Evolutionary conservation across 805 yeast species (phyloP).

Genomic region (Dipodascus geniculatus): DNA sequence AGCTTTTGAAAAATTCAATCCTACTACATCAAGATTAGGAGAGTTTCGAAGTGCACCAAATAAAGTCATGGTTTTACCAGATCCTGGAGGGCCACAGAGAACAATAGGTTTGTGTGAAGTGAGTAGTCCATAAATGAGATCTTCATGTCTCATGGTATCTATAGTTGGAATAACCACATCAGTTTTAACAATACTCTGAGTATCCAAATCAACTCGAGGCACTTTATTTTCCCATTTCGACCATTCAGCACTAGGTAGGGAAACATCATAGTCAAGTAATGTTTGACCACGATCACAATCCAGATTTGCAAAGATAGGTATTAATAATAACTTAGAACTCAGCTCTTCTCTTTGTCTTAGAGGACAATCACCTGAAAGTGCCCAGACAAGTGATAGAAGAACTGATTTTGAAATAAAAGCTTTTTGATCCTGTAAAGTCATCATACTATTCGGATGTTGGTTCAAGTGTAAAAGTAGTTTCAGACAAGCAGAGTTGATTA

Average conservation of each 20-base stretch:
- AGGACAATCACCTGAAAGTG: slow-evolving; percentile 49
- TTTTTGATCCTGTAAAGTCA: slow-evolving; percentile 19
- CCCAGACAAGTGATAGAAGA: slow-evolving; percentile 40
- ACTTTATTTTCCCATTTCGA: slow-evolving; percentile 30
- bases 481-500: slow-evolving; percentile 30
- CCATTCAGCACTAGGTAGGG: slow-evolving; percentile 39
- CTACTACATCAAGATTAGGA: slow-evolving; percentile 45
- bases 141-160: slow-evolving; percentile 64
- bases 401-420: slow-evolving; percentile 14
- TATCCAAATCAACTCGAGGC: slow-evolving; percentile 36
- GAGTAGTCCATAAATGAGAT: slow-evolving; percentile 43
- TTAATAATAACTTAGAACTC: slow-evolving; percentile 20
- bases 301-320: slow-evolving; percentile 14
- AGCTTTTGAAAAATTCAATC: slow-evolving; percentile 75
- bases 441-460: slow-evolving; percentile 17
- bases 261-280: slow-evolving; percentile 33
- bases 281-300: slow-evolving; percentile 9
- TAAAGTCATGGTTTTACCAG: slow-evolving; percentile 91
- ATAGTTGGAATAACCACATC: slow-evolving; percentile 64
- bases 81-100: slow-evolving; percentile 94
- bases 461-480: slow-evolving; percentile 16
- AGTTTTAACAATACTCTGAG: slow-evolving; percentile 48
- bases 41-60: slow-evolving; percentile 53
- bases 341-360: slow-evolving; percentile 30
- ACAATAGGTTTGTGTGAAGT: slow-evolving; percentile 48